phyloP scores from a whole-genome alignment of 768 basidiomycete genomes.

The Kwoniella sp. region DNA sequence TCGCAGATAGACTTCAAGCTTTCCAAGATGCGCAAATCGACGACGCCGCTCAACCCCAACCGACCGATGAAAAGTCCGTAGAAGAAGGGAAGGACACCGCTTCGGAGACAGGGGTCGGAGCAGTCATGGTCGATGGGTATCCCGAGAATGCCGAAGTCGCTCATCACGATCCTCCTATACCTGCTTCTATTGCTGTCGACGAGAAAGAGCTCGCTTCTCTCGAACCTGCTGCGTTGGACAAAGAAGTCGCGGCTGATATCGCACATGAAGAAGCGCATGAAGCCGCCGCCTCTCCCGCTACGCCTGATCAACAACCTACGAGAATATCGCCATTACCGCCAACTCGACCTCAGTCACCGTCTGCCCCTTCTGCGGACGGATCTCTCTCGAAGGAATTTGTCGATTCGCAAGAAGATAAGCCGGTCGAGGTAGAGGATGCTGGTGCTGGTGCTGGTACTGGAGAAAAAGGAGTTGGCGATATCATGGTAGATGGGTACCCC shows the following conservation, averaged over 20 bases:
- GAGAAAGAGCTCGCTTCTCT: background rate
- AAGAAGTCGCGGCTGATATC: constrained; percentile 9
- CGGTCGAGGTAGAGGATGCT: background rate
- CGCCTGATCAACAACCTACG: background rate
- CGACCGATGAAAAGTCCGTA: no score
- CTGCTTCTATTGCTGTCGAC: no score
- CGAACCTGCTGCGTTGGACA: constrained; percentile 9
- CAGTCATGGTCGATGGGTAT: constrained; percentile 22
- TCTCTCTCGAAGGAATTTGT: background rate
- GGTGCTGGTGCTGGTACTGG: background rate
- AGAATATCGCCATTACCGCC: background rate
- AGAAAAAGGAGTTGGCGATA: constrained; percentile 7
- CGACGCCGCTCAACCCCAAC: background rate
- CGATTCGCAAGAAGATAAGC: background rate
- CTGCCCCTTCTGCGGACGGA: background rate
- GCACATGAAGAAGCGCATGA: background rate
- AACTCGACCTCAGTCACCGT: background rate
- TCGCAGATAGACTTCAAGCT: constrained; percentile 38
- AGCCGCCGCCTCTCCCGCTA: background rate
- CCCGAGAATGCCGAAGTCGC: background rate
- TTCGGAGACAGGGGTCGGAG: constrained; percentile 11
- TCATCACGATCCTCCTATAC: constrained; percentile 6
- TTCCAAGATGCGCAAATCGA: constrained; percentile 17
- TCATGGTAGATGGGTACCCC: constrained; percentile 22
- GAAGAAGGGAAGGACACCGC: background rate